Evolutionary conservation across 345 rosid genomes (phyloP).

Genomic region (Eucalyptus sideroxylon): DNA sequence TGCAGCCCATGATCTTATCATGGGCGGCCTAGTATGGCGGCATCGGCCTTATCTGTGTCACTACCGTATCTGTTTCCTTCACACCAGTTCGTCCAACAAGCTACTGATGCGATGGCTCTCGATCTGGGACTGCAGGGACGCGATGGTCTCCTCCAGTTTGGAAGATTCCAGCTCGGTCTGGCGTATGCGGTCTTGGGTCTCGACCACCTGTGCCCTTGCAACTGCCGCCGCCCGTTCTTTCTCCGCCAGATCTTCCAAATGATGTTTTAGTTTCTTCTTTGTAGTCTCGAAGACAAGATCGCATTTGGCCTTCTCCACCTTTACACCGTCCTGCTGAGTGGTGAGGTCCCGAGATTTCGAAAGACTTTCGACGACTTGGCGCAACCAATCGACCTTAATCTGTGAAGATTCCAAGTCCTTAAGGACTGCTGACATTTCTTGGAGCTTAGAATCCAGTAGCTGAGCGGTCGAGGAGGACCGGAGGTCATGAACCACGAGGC

Average conservation of each 20-base stretch:
- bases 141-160: constrained; percentile 17
- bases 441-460: constrained; percentile 45
- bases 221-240: constrained; percentile 35
- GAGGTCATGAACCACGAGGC: constrained; percentile 63
- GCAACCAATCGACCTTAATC: constrained; percentile 62
- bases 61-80: background rate
- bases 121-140: constrained; percentile 8
- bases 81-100: constrained; percentile 34
- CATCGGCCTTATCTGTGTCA: background rate
- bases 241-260: constrained; percentile 20
- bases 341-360: constrained; percentile 37
- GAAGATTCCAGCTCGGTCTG: constrained; percentile 36
- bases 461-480: constrained; percentile 30
- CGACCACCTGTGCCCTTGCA: constrained; percentile 10
- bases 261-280: constrained; percentile 30
- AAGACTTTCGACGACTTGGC: constrained; percentile 29
- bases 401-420: constrained; percentile 68
- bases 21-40: background rate
- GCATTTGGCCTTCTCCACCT: constrained; percentile 26
- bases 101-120: constrained; percentile 37
- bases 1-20: background rate
- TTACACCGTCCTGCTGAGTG: constrained; percentile 12
- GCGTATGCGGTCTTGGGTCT: constrained; percentile 10
- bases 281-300: constrained; percentile 22
- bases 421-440: constrained; percentile 56